A percentile compares a stretch with the other conserved stretches of the same genome.
phyloP scores from a whole-genome alignment of 2,329 filamentous ascomycete genomes.

The Diaporthe batatas region DNA sequence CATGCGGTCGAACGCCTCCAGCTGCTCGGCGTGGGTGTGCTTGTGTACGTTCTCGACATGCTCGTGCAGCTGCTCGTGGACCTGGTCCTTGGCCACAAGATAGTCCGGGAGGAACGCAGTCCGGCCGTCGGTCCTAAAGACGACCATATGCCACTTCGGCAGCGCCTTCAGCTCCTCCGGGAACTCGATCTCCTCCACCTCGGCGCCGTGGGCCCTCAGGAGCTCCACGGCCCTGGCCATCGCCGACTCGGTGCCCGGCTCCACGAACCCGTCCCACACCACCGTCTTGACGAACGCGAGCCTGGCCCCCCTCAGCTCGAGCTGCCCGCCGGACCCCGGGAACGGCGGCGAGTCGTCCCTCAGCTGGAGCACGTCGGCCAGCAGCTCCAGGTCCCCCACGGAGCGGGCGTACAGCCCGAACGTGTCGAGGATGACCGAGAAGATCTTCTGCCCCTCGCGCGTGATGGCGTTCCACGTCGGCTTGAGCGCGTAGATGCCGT shows the following conservation, averaged over 20 bases:
- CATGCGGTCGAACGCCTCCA: constrained; percentile 68
- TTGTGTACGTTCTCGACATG: constrained; percentile 64
- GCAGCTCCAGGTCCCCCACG: constrained; percentile 68
- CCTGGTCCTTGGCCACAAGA: constrained; percentile 58
- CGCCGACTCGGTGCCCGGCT: constrained; percentile 48
- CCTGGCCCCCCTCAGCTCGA: constrained; percentile 36
- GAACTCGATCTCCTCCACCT: constrained; percentile 68
- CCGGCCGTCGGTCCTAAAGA: constrained; percentile 66
- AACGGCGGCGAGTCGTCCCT: constrained; percentile 60
- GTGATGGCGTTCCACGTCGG: constrained; percentile 75
- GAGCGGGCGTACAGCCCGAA: constrained; percentile 71
- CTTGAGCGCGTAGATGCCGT: constrained; percentile 74
- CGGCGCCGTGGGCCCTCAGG: constrained; percentile 61
- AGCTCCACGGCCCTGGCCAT: constrained; percentile 56
- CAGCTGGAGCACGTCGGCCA: constrained; percentile 67
- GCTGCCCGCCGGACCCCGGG: neutral
- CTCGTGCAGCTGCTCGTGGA: constrained; percentile 59
- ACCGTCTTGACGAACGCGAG: constrained; percentile 38
- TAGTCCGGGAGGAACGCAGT: constrained; percentile 69
- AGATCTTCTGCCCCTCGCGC: constrained; percentile 72
- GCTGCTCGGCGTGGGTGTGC: constrained; percentile 60
- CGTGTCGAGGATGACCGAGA: constrained; percentile 72
- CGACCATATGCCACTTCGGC: constrained; percentile 64
- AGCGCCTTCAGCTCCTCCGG: constrained; percentile 62
- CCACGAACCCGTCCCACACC: constrained; percentile 24